Percentiles rank a stretch among this genome's conserved stretches.
phyloP scores from a whole-genome alignment of 140 eudicot genomes.

The Bidens hawaiensis region DNA sequence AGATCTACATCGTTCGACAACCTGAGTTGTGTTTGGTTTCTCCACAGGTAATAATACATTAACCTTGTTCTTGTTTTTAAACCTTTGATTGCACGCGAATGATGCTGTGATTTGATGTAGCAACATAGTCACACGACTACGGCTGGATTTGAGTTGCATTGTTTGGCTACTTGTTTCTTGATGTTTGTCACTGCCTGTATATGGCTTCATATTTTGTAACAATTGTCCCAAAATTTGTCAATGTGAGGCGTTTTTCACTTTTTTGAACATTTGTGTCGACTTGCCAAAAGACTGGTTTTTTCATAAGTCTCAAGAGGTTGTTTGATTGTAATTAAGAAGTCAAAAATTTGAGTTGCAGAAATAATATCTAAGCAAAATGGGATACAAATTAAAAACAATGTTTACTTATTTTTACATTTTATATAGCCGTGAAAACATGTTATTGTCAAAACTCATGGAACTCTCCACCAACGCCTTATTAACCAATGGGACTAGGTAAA shows the following conservation, averaged over 20 bases:
- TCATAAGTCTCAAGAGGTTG: too few species aligned
- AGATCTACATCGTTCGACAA: conserved; percentile 77
- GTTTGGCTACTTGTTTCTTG: conserved; percentile 13
- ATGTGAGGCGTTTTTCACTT: neutral
- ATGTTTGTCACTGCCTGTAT: conserved; percentile 3
- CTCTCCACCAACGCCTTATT: too few species aligned
- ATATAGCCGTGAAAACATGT: too few species aligned
- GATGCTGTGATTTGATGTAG: neutral
- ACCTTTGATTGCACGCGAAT: neutral
- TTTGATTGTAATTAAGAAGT: too few species aligned
- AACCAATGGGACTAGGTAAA: too few species aligned
- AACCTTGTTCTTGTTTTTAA: conserved; percentile 13
- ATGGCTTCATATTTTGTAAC: conserved; percentile 21
- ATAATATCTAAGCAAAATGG: too few species aligned
- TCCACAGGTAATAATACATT: conserved; percentile 38
- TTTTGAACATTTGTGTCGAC: neutral
- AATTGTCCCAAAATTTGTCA: neutral
- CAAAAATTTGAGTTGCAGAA: too few species aligned
- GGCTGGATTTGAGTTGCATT: conserved; percentile 7
- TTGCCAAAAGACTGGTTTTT: too few species aligned
- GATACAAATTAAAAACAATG: too few species aligned
- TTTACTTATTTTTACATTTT: too few species aligned
- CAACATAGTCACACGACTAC: conserved; percentile 20
- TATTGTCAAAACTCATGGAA: too few species aligned
- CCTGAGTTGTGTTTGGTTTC: conserved; percentile 56